Percentiles rank a stretch among this genome's conserved stretches.
These are phyloP conservation scores for Solanum chacoense DNA, from an alignment of 305 asterid species.

Conservation along the genomic window DNA sequence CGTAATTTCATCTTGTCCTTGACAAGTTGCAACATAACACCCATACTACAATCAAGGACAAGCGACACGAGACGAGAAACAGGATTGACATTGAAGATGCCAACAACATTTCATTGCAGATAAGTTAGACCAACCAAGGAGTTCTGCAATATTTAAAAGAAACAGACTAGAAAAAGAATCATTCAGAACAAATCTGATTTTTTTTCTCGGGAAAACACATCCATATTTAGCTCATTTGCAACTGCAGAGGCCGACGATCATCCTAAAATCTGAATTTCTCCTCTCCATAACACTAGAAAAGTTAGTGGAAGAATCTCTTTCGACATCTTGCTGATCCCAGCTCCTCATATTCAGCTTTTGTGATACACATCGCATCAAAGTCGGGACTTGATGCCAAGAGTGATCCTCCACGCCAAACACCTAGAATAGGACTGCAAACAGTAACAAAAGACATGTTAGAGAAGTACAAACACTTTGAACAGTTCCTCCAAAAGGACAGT, in stretches of 20 bases:
- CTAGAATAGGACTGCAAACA: conserved; percentile 67
- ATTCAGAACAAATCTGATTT: background rate
- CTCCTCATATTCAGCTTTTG: conserved; percentile 92
- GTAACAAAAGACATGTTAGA: background rate
- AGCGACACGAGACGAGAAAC: background rate
- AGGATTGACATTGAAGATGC: background rate
- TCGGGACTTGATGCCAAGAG: conserved; percentile 95
- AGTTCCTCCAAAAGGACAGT: conserved; percentile 1
- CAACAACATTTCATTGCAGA: background rate
- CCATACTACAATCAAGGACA: background rate
- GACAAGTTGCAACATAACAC: background rate
- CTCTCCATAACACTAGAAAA: background rate
- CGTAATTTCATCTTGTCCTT: background rate
- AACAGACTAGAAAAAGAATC: background rate
- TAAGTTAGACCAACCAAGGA: background rate
- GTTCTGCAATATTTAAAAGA: background rate
- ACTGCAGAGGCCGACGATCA: background rate
- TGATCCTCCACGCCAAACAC: conserved; percentile 99
- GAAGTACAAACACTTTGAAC: background rate
- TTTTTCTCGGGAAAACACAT: background rate
- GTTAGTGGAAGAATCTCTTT: conserved; percentile 71
- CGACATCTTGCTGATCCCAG: conserved; percentile 83
- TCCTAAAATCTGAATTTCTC: background rate
- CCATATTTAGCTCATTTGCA: background rate
- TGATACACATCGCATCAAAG: conserved; percentile 88